Evolutionary conservation across 768 basidiomycete genomes (phyloP), one percentile per base, ranked within the genome.

Genomic region (Leccinum barrowsii): DNA sequence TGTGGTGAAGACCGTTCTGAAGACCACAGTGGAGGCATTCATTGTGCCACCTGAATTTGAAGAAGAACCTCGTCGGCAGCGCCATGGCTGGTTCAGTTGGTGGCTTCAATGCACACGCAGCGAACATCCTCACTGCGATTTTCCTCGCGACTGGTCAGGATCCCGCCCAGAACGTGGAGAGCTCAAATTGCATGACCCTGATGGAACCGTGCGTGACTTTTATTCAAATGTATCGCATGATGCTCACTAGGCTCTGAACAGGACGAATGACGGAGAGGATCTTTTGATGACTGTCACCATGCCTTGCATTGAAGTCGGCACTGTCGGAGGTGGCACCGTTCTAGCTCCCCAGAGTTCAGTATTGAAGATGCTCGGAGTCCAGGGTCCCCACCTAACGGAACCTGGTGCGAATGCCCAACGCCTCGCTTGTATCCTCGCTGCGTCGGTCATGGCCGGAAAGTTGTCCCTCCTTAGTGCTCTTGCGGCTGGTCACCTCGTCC

Each of bases 271-370:
- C 62, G 93, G 90, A 53, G 79, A 92, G 65, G 97, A 99, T 70
- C 81, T 98, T 2, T 82, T 98, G 55, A 85, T 98, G 78, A 94
- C 95, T 0, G 80, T 95, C 54, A 86, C 94, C 7, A 98, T 99
- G 97, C 97, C 96, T n/a, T 97, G 89, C 30, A 94, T 99, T 71
- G 97, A 99, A 76, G 96, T 98, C 26, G 97, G 97, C 44, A 98
- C 97, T 44, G 87, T 99, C 54, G 97, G 96, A 40, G 97, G 97
- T 40, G 97, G 97, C 34, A 98, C 96, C 2, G 83, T 96, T 35
- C 87, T 99, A 51, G 84, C 80, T 7, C 96, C 97, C 0, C 97
- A 99, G 72, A 82, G 85, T 49, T 85, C 91, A 8, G 87, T 98
- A 53, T 85, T 98, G 59, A 92, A 96, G 50, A 86, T 98, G 89